Conservation (phyloP, 257 asterid genomes). For the Thymus quinquecostatus region DNA sequence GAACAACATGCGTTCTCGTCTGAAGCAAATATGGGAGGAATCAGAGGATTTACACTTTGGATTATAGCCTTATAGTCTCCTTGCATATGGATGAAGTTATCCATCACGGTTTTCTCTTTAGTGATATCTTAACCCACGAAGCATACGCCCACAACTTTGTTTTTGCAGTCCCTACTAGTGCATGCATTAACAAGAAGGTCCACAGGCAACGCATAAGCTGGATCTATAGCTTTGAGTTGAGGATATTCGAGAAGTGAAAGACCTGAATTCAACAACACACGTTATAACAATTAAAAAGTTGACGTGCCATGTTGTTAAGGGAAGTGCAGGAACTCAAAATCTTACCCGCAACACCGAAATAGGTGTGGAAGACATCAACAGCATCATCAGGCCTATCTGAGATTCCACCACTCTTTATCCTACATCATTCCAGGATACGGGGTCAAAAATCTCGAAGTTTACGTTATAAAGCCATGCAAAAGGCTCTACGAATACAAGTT, state of each 20-base stretch:
- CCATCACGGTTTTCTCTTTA: constrained; percentile 51
- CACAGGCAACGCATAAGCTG: too few relatives aligned
- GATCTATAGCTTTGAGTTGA: too few relatives aligned
- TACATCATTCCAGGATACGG: constrained; percentile 33
- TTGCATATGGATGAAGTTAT: constrained; percentile 61
- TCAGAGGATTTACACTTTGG: constrained; percentile 56
- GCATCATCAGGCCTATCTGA: too few relatives aligned
- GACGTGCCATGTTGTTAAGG: too few relatives aligned
- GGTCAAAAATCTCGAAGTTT: constrained; percentile 1
- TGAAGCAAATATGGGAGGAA: constrained; percentile 78
- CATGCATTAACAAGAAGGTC: constrained; percentile 57
- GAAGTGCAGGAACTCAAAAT: too few relatives aligned
- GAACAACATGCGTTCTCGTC: constrained; percentile 66
- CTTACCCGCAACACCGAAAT: too few relatives aligned
- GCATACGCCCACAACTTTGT: constrained; percentile 59
- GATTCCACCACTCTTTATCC: constrained; percentile 92
- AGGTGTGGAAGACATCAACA: too few relatives aligned
- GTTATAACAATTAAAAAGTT: too few relatives aligned
- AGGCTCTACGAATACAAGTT: constrained; percentile 5
- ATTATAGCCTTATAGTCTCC: constrained; percentile 66
- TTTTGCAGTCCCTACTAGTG: constrained; percentile 64
- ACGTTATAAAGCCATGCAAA: neutral
- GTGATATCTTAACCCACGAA: constrained; percentile 76
- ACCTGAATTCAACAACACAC: too few relatives aligned
- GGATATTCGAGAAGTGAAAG: too few relatives aligned